Percentiles rank a stretch among this genome's conserved stretches.
Conservation (phyloP, 164 flowering plant species). For the Tetrastigma voinierianum region DNA sequence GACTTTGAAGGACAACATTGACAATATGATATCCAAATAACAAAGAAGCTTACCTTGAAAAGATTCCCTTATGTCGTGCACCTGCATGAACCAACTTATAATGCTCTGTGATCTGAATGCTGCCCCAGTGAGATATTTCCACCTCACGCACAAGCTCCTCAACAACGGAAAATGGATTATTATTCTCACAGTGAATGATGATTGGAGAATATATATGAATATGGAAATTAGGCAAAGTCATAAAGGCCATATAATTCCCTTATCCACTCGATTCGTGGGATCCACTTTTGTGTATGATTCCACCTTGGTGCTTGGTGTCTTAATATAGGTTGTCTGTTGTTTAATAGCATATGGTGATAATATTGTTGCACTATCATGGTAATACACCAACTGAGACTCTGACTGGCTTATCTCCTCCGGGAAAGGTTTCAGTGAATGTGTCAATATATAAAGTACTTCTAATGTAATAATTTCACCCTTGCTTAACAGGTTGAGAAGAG, state of each 20-base stretch:
- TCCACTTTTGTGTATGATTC: slow-evolving; percentile 85
- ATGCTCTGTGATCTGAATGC: slow-evolving; percentile 79
- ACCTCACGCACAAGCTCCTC: slow-evolving; percentile 95
- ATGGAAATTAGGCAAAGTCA: slow-evolving; percentile 51
- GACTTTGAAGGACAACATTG: background rate
- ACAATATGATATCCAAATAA: background rate
- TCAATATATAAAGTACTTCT: slow-evolving; percentile 65
- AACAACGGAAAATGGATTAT: slow-evolving; percentile 89
- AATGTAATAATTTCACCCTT: slow-evolving; percentile 57
- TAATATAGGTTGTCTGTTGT: slow-evolving; percentile 72
- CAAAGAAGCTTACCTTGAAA: slow-evolving; percentile 66
- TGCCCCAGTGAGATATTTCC: slow-evolving; percentile 99
- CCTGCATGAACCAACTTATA: slow-evolving; percentile 85
- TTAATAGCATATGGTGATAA: slow-evolving; percentile 82
- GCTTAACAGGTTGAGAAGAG: slow-evolving; percentile 53
- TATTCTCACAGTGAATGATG: slow-evolving; percentile 86
- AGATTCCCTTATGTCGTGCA: slow-evolving; percentile 85
- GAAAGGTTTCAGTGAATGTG: slow-evolving; percentile 87
- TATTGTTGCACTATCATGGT: slow-evolving; percentile 81
- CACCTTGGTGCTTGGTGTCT: slow-evolving; percentile 68
- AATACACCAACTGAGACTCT: slow-evolving; percentile 87
- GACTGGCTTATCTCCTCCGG: slow-evolving; percentile 92
- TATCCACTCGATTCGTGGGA: slow-evolving; percentile 55
- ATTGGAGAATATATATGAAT: slow-evolving; percentile 75
- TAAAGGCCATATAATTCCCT: slow-evolving; percentile 87